Conservation (phyloP, 1,284 basidiomycete species). For the Microbotryum violaceum region DNA sequence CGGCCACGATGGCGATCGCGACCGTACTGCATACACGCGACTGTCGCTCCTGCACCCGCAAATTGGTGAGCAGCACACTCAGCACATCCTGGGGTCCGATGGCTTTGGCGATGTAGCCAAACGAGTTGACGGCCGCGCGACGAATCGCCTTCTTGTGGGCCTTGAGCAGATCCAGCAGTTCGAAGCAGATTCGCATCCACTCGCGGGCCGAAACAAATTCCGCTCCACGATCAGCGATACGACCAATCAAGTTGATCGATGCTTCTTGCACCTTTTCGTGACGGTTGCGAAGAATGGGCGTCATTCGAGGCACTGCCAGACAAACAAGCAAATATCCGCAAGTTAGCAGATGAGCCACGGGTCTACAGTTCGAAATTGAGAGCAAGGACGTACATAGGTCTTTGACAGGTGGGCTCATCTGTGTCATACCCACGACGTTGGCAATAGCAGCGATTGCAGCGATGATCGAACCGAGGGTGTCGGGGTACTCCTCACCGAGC, state of each 20-base stretch:
- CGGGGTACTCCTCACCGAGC: slow-evolving; percentile 97
- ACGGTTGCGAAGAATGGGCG: slow-evolving; percentile 94
- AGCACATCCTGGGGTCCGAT: slow-evolving; percentile 98
- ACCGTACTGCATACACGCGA: slow-evolving; percentile 98
- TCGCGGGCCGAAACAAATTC: slow-evolving; percentile 97
- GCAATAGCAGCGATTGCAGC: slow-evolving; percentile 97
- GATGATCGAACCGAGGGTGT: slow-evolving; percentile 96
- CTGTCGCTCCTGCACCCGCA: slow-evolving; percentile 97
- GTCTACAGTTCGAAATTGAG: background rate
- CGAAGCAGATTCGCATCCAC: slow-evolving; percentile 99
- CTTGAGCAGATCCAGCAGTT: slow-evolving; percentile 91
- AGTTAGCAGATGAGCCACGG: background rate
- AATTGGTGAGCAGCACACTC: slow-evolving; percentile 88
- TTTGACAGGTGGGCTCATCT: slow-evolving; percentile 99
- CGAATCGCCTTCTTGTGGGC: slow-evolving; percentile 99
- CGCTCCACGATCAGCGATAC: slow-evolving; percentile 97
- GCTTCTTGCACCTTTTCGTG: slow-evolving; percentile 99
- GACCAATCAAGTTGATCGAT: slow-evolving; percentile 97
- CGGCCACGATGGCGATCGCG: slow-evolving; percentile 93
- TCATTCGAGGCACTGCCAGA: slow-evolving; percentile 86
- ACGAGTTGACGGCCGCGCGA: slow-evolving; percentile 97
- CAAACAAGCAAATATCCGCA: slow-evolving; percentile 2
- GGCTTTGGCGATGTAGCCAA: slow-evolving; percentile 98
- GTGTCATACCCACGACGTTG: slow-evolving; percentile 99
- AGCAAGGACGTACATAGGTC: slow-evolving; percentile 68